phyloP scores from a whole-genome alignment of 768 basidiomycete species.

The Auricularia sp. region DNA sequence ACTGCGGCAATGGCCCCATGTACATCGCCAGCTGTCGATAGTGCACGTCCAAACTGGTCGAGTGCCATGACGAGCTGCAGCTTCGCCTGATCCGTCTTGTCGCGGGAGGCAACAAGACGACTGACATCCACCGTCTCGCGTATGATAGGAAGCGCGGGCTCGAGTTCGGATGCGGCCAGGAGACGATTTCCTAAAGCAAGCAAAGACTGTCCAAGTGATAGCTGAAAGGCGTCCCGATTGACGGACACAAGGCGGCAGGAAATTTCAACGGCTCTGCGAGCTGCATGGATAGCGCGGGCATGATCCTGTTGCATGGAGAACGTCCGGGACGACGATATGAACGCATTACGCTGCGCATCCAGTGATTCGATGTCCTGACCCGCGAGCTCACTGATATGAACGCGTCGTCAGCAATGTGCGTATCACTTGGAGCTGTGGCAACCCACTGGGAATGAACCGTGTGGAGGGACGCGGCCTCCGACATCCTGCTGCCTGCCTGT shows the following conservation, averaged over 20 bases:
- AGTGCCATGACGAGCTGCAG: slow-evolving; percentile 1
- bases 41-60: background rate
- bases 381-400: background rate
- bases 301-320: background rate
- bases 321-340: background rate
- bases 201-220: background rate
- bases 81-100: background rate
- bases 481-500: background rate
- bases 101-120: background rate
- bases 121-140: background rate
- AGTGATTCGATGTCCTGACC: background rate
- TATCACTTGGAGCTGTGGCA: too few relatives aligned
- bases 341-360: background rate
- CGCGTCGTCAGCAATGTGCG: background rate
- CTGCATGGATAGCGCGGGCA: background rate
- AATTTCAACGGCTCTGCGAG: background rate
- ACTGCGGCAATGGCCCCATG: background rate
- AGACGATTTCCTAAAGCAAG: background rate
- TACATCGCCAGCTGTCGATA: background rate
- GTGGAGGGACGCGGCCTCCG: too few relatives aligned
- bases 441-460: too few relatives aligned
- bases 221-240: background rate
- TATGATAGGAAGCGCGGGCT: background rate
- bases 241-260: background rate
- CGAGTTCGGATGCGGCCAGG: background rate